These are phyloP conservation scores for Phytophthora pini DNA, from an alignment of 352 stramenopile genomes.

Conservation along the genomic window DNA sequence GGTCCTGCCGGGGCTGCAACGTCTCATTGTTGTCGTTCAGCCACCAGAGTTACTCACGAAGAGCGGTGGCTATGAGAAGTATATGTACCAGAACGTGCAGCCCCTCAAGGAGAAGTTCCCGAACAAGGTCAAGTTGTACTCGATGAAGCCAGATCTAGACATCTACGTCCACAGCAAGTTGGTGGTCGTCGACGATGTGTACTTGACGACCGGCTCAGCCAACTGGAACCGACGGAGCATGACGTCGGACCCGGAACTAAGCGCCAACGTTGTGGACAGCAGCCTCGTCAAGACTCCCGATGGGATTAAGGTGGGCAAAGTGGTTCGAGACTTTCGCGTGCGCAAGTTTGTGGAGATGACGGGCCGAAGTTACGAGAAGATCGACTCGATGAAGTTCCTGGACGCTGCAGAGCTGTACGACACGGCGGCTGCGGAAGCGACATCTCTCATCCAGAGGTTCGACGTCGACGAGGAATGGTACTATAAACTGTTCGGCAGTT, in stretches of 20 bases:
- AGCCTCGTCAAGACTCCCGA: constrained; percentile 31
- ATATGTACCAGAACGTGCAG: constrained; percentile 51
- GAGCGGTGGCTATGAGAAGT: constrained; percentile 47
- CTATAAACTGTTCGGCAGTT: constrained; percentile 12
- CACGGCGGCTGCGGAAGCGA: constrained; percentile 19
- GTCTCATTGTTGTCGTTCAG: constrained; percentile 57
- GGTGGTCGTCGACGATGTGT: constrained; percentile 65
- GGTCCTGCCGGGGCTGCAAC: constrained; percentile 46
- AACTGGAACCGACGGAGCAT: constrained; percentile 77
- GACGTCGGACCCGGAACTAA: constrained; percentile 61
- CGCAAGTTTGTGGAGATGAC: constrained; percentile 67
- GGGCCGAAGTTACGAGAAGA: constrained; percentile 37
- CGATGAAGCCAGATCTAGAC: constrained; percentile 35
- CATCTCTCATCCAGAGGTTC: constrained; percentile 41
- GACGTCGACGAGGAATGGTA: constrained; percentile 25
- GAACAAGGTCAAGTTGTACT: constrained; percentile 61
- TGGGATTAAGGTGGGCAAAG: constrained; percentile 34
- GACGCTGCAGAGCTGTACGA: constrained; percentile 45
- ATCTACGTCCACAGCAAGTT: constrained; percentile 67
- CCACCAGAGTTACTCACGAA: constrained; percentile 31
- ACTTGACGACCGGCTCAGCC: constrained; percentile 51
- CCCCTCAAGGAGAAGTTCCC: constrained; percentile 48
- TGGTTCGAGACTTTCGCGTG: constrained; percentile 57
- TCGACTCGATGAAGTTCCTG: constrained; percentile 52
- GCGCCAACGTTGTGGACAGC: constrained; percentile 53